Base-by-base conservation (phyloP, 768 basidiomycete genomes). In the Rubroboletus pulcherrimus region DNA sequence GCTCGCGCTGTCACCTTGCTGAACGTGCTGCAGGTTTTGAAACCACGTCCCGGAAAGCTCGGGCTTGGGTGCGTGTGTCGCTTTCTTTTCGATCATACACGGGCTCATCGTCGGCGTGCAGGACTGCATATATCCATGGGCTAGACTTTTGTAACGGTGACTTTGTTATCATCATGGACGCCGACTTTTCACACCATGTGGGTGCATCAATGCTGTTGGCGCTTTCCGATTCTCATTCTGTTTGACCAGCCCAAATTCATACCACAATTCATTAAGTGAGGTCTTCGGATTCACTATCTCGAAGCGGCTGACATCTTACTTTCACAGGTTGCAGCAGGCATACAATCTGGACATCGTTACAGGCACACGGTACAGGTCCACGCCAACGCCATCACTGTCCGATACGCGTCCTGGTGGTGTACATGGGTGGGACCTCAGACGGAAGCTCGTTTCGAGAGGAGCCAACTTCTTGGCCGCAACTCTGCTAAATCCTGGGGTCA, bases 161-260 rank as follows among this genome's bases (percentile, higher is more conserved):
- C 72, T 96, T 94, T 74, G 91, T 94, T 21, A 91, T 95, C 66
- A 95, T 96, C 69, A 96, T 96, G 93, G 93, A 96, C 64, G 93
- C 93, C 49, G 93, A 96, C 74, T 94, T 96, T 72, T 94, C 92
- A 6, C 93, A 96, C 66, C 93, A 96, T 62, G 93, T 93, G 73
- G 43, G 88, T 74, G 19, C n/a, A 47, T 49, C 30, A 1, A 17
- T 30, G 4, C 2, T 2, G n/a, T 31, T 10, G 33, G 14, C 2
- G 40, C 43, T 26, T 29, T 46, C 31, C 24, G 42, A 30, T 52
- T 47, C 50, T 60, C 37, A 65, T 50, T 26, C 41, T 33, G 24
- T 26, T 35, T 9, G n/a, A 15, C 30, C 51, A 94, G 93, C 93
- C 93, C 39, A 96, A 95, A 74, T 96, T 94, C 70, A 94, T 96